Conservation (phyloP, 306 rosid genomes). For the Gastrolobium villosum region DNA sequence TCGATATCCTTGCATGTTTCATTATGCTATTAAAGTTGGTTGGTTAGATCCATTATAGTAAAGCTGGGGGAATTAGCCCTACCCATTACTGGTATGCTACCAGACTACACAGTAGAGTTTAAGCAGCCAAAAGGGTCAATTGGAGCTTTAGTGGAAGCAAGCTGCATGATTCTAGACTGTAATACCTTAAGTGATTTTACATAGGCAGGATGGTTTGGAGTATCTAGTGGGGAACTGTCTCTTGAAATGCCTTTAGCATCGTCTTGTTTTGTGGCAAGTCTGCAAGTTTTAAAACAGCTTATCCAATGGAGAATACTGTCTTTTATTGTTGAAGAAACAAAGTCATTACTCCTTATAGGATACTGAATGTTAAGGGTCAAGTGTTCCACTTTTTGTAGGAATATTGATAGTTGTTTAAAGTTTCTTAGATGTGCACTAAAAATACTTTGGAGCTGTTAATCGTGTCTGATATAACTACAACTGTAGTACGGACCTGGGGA, state of each 20-base stretch:
- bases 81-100: not conserved
- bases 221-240: not conserved
- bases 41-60: not conserved
- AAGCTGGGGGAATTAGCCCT: not conserved
- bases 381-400: too few species aligned
- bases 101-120: not conserved
- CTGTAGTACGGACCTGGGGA: too few species aligned
- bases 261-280: not conserved
- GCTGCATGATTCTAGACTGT: not conserved
- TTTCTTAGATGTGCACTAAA: too few species aligned
- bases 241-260: not conserved
- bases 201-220: not conserved
- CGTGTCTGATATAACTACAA: too few species aligned
- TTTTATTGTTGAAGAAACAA: not conserved
- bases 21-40: not conserved
- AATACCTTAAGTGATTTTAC: not conserved
- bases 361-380: not conserved
- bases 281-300: not conserved
- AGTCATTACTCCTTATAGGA: not conserved
- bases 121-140: not conserved
- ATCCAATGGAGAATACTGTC: not conserved
- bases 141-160: constrained; percentile 15
- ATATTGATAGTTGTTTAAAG: too few species aligned
- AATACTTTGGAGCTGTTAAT: too few species aligned
- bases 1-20: not conserved